Conservation (phyloP, 2,329 filamentous ascomycete genomes). For the Mycosphaerella sp. region DNA sequence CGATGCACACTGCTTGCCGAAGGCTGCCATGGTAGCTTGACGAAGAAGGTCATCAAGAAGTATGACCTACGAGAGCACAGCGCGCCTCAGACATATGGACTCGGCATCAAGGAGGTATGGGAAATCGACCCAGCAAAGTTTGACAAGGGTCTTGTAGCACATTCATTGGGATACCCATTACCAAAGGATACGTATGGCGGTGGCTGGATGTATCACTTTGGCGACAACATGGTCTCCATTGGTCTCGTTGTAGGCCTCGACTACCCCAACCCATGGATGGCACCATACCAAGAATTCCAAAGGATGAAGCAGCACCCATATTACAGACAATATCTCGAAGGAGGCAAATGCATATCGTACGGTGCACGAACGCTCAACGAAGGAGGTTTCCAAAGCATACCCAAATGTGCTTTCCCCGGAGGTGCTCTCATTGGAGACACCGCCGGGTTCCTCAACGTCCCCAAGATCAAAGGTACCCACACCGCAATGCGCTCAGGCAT, state of each 20-base stretch:
- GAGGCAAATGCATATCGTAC: conserved; percentile 96
- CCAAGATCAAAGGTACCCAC: conserved; percentile 97
- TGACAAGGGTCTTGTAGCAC: conserved; percentile 73
- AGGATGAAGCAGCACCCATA: conserved; percentile 98
- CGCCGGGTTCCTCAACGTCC: conserved; percentile 93
- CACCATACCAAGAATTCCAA: conserved; percentile 93
- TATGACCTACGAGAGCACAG: conserved; percentile 84
- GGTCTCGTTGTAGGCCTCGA: conserved; percentile 90
- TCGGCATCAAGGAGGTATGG: conserved; percentile 97
- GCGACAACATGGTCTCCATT: conserved; percentile 88
- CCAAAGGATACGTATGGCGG: conserved; percentile 87
- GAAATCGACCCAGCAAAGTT: conserved; percentile 92
- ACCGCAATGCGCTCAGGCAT: conserved; percentile 98
- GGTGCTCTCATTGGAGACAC: conserved; percentile 94
- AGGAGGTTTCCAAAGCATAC: conserved; percentile 95
- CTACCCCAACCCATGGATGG: conserved; percentile 94
- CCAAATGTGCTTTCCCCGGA: conserved; percentile 92
- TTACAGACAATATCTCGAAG: conserved; percentile 79
- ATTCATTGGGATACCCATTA: conserved; percentile 90
- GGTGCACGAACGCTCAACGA: conserved; percentile 87
- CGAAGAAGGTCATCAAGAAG: conserved; percentile 90
- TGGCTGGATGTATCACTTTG: conserved; percentile 99
- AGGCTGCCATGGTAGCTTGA: conserved; percentile 91
- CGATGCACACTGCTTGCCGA: conserved; percentile 86
- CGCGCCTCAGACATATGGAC: conserved; percentile 89